A percentile compares a stretch with the other conserved stretches of the same genome.
Conservation (phyloP, 2,329 filamentous ascomycete species). For the Paraconiothyrium sp. region DNA sequence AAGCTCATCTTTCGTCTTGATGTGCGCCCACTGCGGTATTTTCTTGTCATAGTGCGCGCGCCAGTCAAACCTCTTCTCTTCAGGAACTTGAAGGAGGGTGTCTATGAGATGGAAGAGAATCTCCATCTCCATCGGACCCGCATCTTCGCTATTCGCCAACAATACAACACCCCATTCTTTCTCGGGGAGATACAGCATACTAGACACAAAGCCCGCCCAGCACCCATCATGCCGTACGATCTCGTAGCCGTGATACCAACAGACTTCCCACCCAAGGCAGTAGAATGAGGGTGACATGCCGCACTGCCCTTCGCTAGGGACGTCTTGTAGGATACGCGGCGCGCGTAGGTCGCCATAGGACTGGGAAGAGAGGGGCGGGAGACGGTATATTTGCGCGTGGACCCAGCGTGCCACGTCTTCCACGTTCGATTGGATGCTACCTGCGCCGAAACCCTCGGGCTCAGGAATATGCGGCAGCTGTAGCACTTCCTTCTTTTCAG, state of each 20-base stretch:
- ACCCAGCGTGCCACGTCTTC: conserved; percentile 37
- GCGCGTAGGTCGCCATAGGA: conserved; percentile 27
- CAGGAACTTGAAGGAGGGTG: neutral
- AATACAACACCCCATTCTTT: conserved; percentile 19
- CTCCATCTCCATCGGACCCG: neutral
- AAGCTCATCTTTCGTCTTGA: neutral
- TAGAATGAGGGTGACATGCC: conserved; percentile 12
- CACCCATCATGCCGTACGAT: conserved; percentile 19
- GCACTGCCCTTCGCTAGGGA: neutral
- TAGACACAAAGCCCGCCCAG: conserved; percentile 6
- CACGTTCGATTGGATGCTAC: conserved; percentile 31
- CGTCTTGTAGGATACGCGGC: conserved; percentile 19
- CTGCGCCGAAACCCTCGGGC: conserved; percentile 35
- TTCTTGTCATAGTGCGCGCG: neutral
- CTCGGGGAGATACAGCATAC: conserved; percentile 17
- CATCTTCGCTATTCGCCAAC: conserved; percentile 14
- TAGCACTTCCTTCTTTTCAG: conserved; percentile 8
- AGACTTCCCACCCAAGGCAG: conserved; percentile 15
- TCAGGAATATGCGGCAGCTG: conserved; percentile 19
- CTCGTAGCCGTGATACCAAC: conserved; percentile 17
- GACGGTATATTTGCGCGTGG: conserved; percentile 30
- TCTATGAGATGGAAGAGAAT: neutral
- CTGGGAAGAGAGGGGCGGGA: conserved; percentile 16
- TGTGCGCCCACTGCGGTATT: neutral
- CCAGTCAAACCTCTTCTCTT: neutral